A percentile compares a stretch with the other conserved stretches of the same genome.
These are phyloP conservation scores for Mucor velutinosus DNA, from an alignment of 371 early-diverging fungal species.

Conservation along the genomic window DNA sequence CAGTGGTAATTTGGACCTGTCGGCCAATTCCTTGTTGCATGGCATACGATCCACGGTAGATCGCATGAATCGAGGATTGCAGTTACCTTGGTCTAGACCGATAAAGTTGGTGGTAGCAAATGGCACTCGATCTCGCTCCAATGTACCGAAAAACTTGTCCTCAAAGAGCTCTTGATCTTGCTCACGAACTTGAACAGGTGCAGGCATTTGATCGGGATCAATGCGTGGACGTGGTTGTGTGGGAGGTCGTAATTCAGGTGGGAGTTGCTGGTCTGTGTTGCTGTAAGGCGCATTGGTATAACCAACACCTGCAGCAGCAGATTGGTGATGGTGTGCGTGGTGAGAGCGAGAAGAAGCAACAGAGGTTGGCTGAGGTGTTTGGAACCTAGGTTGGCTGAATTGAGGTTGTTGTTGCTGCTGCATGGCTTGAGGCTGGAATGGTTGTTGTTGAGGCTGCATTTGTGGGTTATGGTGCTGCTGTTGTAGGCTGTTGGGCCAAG, in stretches of 20 bases:
- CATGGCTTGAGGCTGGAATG: constrained; percentile 3
- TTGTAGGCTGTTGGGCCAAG: neutral
- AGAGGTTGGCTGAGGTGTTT: neutral
- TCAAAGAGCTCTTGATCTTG: constrained; percentile 77
- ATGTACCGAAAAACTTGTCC: constrained; percentile 74
- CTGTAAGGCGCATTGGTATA: constrained; percentile 42
- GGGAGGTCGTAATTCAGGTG: constrained; percentile 42
- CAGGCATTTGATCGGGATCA: constrained; percentile 95
- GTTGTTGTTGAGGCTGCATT: constrained; percentile 1
- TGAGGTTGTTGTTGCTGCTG: constrained; percentile 16
- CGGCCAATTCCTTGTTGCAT: constrained; percentile 78
- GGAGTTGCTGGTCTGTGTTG: constrained; percentile 37
- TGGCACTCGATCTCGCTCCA: constrained; percentile 74
- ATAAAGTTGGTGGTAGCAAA: constrained; percentile 84
- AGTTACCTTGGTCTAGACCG: constrained; percentile 94
- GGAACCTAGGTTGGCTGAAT: constrained; percentile 11
- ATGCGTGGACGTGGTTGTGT: constrained; percentile 71
- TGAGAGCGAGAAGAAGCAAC: neutral
- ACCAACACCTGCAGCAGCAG: constrained; percentile 38
- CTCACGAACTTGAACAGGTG: constrained; percentile 87
- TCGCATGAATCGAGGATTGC: constrained; percentile 91
- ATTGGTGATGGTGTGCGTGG: constrained; percentile 15
- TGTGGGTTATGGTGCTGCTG: constrained; percentile 6
- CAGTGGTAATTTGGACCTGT: constrained; percentile 80
- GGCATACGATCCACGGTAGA: constrained; percentile 90